Evolutionary conservation across 2,329 filamentous ascomycete genomes (phyloP).

Genomic region (Aspergillus tubingensis): DNA sequence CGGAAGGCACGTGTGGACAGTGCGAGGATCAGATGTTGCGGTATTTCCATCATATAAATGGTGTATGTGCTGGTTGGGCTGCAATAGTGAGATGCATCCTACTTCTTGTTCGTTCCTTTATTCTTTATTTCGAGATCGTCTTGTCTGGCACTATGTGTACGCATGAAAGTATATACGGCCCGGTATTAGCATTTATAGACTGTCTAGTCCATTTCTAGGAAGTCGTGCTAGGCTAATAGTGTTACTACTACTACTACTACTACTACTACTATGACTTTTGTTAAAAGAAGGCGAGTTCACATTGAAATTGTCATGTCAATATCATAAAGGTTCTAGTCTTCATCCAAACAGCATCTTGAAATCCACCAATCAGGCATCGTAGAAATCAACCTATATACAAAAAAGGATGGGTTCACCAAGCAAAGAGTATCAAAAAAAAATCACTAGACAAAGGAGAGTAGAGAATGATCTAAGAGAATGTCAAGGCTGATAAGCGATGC

Average conservation of each 20-base stretch:
- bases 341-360: neutral
- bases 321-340: neutral
- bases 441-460: neutral
- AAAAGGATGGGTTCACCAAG: neutral
- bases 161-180: neutral
- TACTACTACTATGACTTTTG: neutral
- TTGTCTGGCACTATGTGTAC: neutral
- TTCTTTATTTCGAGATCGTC: neutral
- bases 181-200: neutral
- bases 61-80: neutral
- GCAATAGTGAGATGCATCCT: neutral
- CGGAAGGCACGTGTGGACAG: slow-evolving; percentile 46
- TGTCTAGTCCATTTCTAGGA: neutral
- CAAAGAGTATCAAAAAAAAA: neutral
- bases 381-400: neutral
- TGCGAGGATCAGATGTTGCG: slow-evolving; percentile 50
- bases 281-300: neutral
- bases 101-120: neutral
- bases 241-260: too few species aligned
- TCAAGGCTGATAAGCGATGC: neutral
- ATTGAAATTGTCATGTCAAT: neutral
- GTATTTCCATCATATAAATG: slow-evolving; percentile 45
- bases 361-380: neutral
- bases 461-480: neutral
- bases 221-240: neutral